phyloP scores from a whole-genome alignment of 176 grass and related monocot genomes.

The Triticum dicoccoides region DNA sequence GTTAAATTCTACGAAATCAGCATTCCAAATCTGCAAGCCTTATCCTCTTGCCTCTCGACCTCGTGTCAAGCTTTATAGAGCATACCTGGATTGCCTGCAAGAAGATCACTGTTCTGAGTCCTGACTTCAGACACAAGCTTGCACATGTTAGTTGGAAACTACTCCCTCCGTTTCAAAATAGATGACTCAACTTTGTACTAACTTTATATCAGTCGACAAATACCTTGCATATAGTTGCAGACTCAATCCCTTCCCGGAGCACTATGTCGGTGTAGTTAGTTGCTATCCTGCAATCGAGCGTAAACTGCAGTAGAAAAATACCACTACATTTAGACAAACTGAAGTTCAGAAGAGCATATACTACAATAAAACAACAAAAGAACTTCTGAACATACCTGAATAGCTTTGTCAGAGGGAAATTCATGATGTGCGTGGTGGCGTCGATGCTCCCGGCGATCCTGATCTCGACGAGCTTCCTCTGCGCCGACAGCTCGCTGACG shows the following conservation, averaged over 20 bases:
- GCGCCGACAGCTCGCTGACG: conserved; percentile 40
- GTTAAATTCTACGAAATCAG: conserved; percentile 8
- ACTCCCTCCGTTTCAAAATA: background rate
- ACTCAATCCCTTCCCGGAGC: conserved; percentile 40
- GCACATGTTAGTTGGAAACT: conserved; percentile 1
- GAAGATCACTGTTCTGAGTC: background rate
- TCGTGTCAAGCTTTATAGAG: conserved; percentile 48
- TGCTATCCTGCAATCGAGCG: conserved; percentile 71
- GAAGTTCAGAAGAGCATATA: background rate
- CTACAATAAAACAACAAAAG: background rate
- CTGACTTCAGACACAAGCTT: conserved; percentile 7
- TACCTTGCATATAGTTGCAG: conserved; percentile 55
- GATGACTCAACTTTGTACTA: too few relatives aligned
- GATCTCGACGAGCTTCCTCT: conserved; percentile 47
- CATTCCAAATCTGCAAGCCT: conserved; percentile 30
- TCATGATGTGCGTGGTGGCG: conserved; percentile 56
- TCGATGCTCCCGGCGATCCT: conserved; percentile 52
- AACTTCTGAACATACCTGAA: conserved; percentile 31
- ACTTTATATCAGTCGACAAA: background rate
- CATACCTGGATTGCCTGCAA: conserved; percentile 65
- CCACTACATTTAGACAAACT: background rate
- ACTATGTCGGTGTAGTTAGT: conserved; percentile 69
- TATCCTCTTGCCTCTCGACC: conserved; percentile 20
- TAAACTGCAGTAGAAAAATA: conserved; percentile 45
- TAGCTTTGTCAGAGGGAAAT: conserved; percentile 58